Evolutionary conservation across 768 basidiomycete genomes (phyloP), one percentile per base, ranked within the genome.

Genomic region (Podaxis pistillaris): DNA sequence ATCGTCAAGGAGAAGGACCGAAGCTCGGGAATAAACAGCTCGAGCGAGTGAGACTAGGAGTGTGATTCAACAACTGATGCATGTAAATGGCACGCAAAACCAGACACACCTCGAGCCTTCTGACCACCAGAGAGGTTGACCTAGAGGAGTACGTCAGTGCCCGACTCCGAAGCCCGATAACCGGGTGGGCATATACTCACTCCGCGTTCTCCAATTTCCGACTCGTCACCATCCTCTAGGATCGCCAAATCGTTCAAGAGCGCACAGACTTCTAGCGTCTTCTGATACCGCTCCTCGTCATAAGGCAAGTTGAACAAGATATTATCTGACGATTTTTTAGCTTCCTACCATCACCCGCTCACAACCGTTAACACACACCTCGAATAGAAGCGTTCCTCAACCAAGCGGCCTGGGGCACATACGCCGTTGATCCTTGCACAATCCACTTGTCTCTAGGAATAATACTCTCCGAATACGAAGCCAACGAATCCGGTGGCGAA

Each of bases 21-120:
- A 90, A 2, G 94, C 93, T 5, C 94, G 83, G 63, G 92, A 94
- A 74, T 97, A 96, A 24, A 97, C 88, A 7, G 94, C 94, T 46
- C 95, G 88, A 28, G 93, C 76, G 33, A 78, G 70, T 8, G 76
- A 78, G 26, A 78, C 76, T 77, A 49, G 28, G 53, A 2, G 9
- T 30, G 33, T 38, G 36, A 50, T 28, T 37, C 46, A 46, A 57
- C 47, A 54, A 83, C 80, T 6, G 81, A 71, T 37, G 82, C 79
- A 9, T 82, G 77, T 1, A 76, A 83, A 15, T 79, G 83, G 28
- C n/a, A 17, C 44, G 36, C 30, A 12, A 13, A 41, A n/a, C 33
- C 46, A 26, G 17, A 51, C 71, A 5, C 60, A 87, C 88, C 85
- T 77, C 86, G 76, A 60, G 87, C 86, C 64, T 88, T 88, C 68